Evolutionary conservation across 306 rosid species (phyloP).

Genomic region (Vicia sativa): DNA sequence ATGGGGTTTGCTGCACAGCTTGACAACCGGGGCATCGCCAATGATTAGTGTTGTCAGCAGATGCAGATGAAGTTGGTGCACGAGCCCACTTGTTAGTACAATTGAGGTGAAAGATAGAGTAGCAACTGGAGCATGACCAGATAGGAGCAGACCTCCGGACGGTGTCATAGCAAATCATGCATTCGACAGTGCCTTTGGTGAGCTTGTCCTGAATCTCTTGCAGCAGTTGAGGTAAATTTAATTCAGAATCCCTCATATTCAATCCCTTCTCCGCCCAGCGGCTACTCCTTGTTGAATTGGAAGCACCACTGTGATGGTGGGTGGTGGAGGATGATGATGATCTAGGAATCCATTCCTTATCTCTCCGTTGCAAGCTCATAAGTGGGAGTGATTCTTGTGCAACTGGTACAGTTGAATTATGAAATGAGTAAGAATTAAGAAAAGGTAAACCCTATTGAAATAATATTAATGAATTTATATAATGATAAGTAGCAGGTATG

Average conservation of each 20-base stretch:
- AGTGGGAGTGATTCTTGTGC: not conserved
- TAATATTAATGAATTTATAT: no score
- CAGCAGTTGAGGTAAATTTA: conserved; percentile 64
- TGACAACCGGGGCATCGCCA: conserved; percentile 99
- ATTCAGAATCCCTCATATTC: not conserved
- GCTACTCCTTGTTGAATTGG: no score
- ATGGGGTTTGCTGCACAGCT: conserved; percentile 60
- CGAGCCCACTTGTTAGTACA: conserved; percentile 93
- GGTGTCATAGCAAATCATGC: conserved; percentile 92
- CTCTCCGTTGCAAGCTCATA: not conserved
- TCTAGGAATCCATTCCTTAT: not conserved
- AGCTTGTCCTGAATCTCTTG: conserved; percentile 91
- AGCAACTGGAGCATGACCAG: conserved; percentile 90
- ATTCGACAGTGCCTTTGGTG: conserved; percentile 64
- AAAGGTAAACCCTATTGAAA: no score
- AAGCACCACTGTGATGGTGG: not conserved
- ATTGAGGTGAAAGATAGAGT: conserved; percentile 77
- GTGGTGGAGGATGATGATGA: not conserved
- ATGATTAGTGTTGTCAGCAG: conserved; percentile 42
- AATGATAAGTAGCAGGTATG: no score
- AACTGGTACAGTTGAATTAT: not conserved
- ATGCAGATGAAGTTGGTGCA: conserved; percentile 60
- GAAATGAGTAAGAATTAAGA: not conserved
- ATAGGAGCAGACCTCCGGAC: conserved; percentile 80
- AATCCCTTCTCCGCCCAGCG: no score